Percentiles rank a stretch among this genome's conserved stretches.
Evolutionary conservation across 768 basidiomycete species (phyloP).

Genomic region (Pisolithus tinctorius): DNA sequence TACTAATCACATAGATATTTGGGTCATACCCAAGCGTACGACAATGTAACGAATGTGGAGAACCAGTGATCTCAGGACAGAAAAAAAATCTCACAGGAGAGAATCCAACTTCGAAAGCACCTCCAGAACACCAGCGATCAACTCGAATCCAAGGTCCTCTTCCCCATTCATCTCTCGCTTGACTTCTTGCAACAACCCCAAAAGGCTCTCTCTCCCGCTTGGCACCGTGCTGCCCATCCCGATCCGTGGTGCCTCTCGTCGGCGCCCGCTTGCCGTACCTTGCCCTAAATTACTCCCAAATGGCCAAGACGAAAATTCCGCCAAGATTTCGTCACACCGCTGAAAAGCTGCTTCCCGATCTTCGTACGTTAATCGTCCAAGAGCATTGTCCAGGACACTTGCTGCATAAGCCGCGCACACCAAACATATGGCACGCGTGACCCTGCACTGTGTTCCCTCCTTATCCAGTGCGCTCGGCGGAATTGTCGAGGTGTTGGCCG

Average conservation of each 20-base stretch:
- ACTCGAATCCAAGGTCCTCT: slow-evolving; percentile 84
- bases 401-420: slow-evolving; percentile 92
- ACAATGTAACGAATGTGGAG: no score
- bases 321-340: slow-evolving; percentile 89
- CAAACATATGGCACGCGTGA: slow-evolving; percentile 73
- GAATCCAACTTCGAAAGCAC: slow-evolving; percentile 92
- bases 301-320: slow-evolving; percentile 89
- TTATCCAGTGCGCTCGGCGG: slow-evolving; percentile 69
- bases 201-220: slow-evolving; percentile 57
- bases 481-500: slow-evolving; percentile 74
- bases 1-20: no score
- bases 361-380: slow-evolving; percentile 83
- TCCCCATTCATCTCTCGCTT: slow-evolving; percentile 64
- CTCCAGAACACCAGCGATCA: slow-evolving; percentile 88
- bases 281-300: slow-evolving; percentile 46
- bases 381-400: slow-evolving; percentile 91
- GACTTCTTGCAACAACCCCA: slow-evolving; percentile 70
- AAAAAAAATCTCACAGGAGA: slow-evolving; percentile 16
- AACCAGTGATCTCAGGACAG: no score
- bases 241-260: slow-evolving; percentile 40
- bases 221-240: slow-evolving; percentile 48
- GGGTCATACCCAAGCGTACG: no score
- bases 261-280: slow-evolving; percentile 30
- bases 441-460: slow-evolving; percentile 76
- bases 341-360: slow-evolving; percentile 90